Percentiles rank a stretch among this genome's conserved stretches.
phyloP scores from a whole-genome alignment of 257 asterid genomes.

The Primulina tabacum region DNA sequence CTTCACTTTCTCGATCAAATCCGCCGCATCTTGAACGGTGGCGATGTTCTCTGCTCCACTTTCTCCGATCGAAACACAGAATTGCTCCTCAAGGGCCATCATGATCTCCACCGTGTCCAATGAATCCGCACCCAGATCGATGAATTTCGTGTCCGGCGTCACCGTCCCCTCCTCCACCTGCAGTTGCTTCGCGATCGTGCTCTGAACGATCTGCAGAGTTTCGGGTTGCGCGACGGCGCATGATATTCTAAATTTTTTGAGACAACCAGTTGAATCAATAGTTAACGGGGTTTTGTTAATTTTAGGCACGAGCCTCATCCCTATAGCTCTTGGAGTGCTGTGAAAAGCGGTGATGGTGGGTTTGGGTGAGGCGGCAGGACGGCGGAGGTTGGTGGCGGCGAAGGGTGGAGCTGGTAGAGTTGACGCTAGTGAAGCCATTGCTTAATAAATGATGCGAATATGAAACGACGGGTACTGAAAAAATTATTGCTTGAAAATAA shows the following conservation, averaged over 20 bases:
- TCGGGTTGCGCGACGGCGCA: conserved; percentile 42
- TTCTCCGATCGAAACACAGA: conserved; percentile 54
- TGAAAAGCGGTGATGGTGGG: background rate
- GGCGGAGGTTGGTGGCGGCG: conserved; percentile 19
- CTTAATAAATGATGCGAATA: background rate
- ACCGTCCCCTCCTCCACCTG: conserved; percentile 42
- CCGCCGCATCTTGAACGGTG: conserved; percentile 65
- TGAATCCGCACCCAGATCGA: conserved; percentile 58
- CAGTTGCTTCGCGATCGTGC: conserved; percentile 48
- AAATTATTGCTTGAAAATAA: background rate
- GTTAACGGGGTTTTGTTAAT: conserved; percentile 21
- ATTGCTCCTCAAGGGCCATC: conserved; percentile 58
- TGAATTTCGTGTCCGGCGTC: conserved; percentile 43
- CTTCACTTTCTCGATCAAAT: conserved; percentile 54
- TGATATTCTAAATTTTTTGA: conserved; percentile 23
- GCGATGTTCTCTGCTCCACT: conserved; percentile 50
- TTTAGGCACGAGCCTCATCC: conserved; percentile 21
- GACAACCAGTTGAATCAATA: background rate
- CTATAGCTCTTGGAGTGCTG: conserved; percentile 8
- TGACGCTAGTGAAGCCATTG: conserved; percentile 42
- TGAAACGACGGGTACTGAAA: background rate
- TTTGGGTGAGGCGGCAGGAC: conserved; percentile 15
- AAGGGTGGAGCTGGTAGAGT: conserved; percentile 22
- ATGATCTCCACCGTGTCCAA: conserved; percentile 61
- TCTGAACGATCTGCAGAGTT: conserved; percentile 42